phyloP scores from a whole-genome alignment of 345 rosid species.

The Sisymbrium irio region DNA sequence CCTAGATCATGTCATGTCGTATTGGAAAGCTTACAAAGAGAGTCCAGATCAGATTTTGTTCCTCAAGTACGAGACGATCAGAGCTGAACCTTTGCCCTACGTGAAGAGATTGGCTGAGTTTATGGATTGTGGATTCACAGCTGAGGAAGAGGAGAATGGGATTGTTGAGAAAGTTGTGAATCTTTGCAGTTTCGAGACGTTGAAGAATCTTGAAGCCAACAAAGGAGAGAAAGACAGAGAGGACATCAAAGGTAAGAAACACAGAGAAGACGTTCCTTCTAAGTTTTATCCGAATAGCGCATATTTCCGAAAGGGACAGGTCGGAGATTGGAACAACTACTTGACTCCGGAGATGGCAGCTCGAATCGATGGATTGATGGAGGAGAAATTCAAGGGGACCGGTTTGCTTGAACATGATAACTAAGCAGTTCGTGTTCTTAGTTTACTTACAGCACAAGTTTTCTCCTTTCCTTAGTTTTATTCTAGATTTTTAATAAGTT shows the following conservation, averaged over 20 bases:
- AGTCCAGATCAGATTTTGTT: background rate
- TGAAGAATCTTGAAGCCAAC: conserved; percentile 3
- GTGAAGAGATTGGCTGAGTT: conserved; percentile 24
- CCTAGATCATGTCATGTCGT: conserved; percentile 17
- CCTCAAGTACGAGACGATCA: conserved; percentile 7
- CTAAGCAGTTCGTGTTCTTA: background rate
- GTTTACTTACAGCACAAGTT: background rate
- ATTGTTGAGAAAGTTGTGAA: background rate
- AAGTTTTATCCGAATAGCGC: background rate
- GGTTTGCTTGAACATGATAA: conserved; percentile 3
- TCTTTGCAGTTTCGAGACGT: background rate
- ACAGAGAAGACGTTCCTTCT: background rate
- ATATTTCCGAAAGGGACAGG: conserved; percentile 13
- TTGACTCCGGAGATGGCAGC: conserved; percentile 17
- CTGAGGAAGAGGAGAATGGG: background rate
- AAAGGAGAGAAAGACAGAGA: background rate
- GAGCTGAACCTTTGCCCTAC: conserved; percentile 4
- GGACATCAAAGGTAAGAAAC: background rate
- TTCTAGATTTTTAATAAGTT: background rate
- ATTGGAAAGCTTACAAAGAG: conserved; percentile 16
- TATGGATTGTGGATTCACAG: conserved; percentile 7
- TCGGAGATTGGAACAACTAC: conserved; percentile 24
- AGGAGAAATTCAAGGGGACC: conserved; percentile 8
- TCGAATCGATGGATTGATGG: conserved; percentile 14
- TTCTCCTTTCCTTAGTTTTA: background rate